Percentiles rank a stretch among this genome's conserved stretches.
These are phyloP conservation scores for Agarophyton chilense DNA, from an alignment of 23 red algal species.

Conservation along the genomic window DNA sequence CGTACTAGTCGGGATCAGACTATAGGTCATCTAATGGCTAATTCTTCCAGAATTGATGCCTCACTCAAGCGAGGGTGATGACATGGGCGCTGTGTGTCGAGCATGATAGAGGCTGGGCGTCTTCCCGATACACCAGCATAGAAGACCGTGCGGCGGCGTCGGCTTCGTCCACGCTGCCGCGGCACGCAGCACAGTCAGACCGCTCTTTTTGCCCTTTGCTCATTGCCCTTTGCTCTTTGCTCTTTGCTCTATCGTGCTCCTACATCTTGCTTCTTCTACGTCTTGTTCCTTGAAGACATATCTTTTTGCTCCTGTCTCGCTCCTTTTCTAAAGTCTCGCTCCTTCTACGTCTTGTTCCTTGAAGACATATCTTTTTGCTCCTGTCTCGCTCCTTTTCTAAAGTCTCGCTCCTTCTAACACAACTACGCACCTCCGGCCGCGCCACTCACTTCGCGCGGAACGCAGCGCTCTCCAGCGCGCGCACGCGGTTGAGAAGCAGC, in stretches of 20 bases:
- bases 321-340: too few species aligned
- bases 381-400: not conserved
- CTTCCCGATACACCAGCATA: not conserved
- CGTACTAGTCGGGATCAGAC: slow-evolving; percentile 69
- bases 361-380: too few species aligned
- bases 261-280: too few species aligned
- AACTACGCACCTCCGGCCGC: not conserved
- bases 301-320: too few species aligned
- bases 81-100: slow-evolving; percentile 39
- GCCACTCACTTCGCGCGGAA: not conserved
- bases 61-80: slow-evolving; percentile 44
- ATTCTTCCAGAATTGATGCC: slow-evolving; percentile 15
- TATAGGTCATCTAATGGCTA: slow-evolving; percentile 58
- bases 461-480: not conserved
- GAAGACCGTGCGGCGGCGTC: slow-evolving; percentile 35
- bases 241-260: too few species aligned
- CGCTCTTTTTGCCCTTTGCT: slow-evolving; percentile 21
- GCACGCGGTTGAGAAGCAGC: not conserved
- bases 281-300: too few species aligned
- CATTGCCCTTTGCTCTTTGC: too few species aligned
- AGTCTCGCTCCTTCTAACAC: not conserved
- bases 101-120: slow-evolving; percentile 29
- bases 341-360: too few species aligned
- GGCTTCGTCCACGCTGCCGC: not conserved
- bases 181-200: slow-evolving; percentile 61